Percentiles rank a stretch among this genome's conserved stretches.
phyloP scores from a whole-genome alignment of 2,329 filamentous ascomycete species.

The Trichoderma koningii region DNA sequence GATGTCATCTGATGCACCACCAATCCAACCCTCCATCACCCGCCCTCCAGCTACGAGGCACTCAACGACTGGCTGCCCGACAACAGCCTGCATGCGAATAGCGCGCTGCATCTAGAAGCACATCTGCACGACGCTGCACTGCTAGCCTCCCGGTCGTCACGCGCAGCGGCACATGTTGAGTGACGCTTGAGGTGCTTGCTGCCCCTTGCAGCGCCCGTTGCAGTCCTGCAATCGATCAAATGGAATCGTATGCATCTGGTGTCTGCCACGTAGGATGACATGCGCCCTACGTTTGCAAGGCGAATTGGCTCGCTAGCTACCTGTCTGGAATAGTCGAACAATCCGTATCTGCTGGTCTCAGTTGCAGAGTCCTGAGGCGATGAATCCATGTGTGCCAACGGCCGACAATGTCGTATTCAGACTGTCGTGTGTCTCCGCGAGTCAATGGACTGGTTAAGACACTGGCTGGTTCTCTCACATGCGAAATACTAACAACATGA shows the following conservation, averaged over 20 bases:
- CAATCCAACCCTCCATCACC: conserved; percentile 12
- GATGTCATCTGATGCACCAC: neutral
- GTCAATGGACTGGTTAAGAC: neutral
- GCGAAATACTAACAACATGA: too few species aligned
- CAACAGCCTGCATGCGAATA: neutral
- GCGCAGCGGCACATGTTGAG: conserved; percentile 17
- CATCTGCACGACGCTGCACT: neutral
- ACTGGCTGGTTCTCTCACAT: neutral
- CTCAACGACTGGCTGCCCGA: conserved; percentile 17
- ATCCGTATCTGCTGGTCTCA: conserved; percentile 9
- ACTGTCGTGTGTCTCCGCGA: neutral
- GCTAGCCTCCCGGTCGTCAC: conserved; percentile 18
- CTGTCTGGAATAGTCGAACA: too few species aligned
- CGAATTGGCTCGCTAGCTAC: too few species aligned
- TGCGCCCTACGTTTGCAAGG: too few species aligned
- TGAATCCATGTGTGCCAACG: conserved; percentile 9
- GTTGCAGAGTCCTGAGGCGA: conserved; percentile 15
- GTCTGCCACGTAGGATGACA: too few species aligned
- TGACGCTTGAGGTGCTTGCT: conserved; percentile 20
- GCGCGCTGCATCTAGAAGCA: conserved; percentile 4
- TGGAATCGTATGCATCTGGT: too few species aligned
- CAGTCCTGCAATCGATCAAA: too few species aligned
- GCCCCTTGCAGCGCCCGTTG: conserved; percentile 18
- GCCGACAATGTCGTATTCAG: neutral
- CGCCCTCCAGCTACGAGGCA: conserved; percentile 24